Conservation (phyloP, 2,329 filamentous ascomycete species). For the Metarhizium rileyi region DNA sequence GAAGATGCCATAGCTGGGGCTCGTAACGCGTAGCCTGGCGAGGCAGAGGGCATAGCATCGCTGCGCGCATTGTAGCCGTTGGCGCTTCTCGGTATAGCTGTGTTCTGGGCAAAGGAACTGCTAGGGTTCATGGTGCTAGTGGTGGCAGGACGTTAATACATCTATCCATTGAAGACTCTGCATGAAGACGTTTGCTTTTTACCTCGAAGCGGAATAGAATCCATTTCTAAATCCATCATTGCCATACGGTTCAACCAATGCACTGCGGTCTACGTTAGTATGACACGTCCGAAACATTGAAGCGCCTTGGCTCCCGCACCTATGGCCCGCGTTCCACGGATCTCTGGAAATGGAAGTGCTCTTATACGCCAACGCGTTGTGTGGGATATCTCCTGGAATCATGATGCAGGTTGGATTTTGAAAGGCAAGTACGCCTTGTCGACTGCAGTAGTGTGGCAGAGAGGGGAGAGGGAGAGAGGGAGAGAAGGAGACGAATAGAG, state of each 20-base stretch:
- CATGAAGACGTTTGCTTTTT: conserved; percentile 16
- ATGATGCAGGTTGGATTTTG: conserved; percentile 15
- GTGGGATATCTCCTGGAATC: conserved; percentile 33
- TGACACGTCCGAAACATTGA: conserved; percentile 9
- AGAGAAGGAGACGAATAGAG: background rate
- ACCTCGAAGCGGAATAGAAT: conserved; percentile 29
- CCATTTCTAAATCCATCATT: conserved; percentile 26
- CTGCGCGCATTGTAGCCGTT: conserved; percentile 28
- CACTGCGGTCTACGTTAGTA: conserved; percentile 15
- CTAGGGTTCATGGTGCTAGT: conserved; percentile 31
- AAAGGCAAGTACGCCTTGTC: background rate
- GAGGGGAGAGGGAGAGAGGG: background rate
- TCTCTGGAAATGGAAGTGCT: conserved; percentile 34
- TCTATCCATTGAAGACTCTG: background rate
- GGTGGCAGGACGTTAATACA: conserved; percentile 23
- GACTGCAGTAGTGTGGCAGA: background rate
- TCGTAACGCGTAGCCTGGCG: conserved; percentile 32
- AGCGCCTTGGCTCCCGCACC: conserved; percentile 28
- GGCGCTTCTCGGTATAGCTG: conserved; percentile 9
- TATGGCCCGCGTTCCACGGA: conserved; percentile 41
- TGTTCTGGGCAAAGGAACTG: conserved; percentile 21
- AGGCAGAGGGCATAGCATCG: conserved; percentile 29
- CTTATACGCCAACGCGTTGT: conserved; percentile 39
- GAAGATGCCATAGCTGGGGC: conserved; percentile 30
- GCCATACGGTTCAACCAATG: conserved; percentile 20